Base-by-base conservation (phyloP, 345 rosid species). In the Ceriops zippeliana region DNA sequence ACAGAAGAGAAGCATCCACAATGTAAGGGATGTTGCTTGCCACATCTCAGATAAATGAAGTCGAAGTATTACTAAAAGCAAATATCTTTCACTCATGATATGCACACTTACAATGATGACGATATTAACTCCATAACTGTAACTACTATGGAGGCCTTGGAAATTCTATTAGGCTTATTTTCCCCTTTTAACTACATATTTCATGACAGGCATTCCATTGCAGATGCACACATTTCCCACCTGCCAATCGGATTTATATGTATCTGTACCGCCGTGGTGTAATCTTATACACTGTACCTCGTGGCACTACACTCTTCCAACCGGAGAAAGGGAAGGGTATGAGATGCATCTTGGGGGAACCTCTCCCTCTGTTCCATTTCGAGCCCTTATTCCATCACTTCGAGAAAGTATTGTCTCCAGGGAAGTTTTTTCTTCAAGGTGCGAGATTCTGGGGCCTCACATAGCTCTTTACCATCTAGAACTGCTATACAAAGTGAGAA, bases 401-500 rank as follows among this genome's bases (percentile, higher is more conserved):
- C 30, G 61, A 0, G 71, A 61, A 30, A 49, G 13, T 32, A 62
- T 30, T 51, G 78, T 58, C 30, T 70, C 73, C 32, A 46, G 9
- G 15, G 65, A 59, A 69, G 71, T 63, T 32, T 66, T 70, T 66
- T 22, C 72, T 37, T 70, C 69, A 9, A 42, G 65, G 67, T 61
- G 59, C 63, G 63, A 49, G 70, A 61, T 22, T 70, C 67, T 28
- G 58, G 8, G 37, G 22, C 15, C 21, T 63, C 75, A 10, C 69
- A 61, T 54, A 71, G 64, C 47, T 79, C 81, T 58, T 79, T 68
- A 70, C 90, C 72, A 56, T 93, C 99, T 67, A 86, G 80, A 71
- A 82, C 79, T 5, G 96, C 89, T 75, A 91, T 79, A 77, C 96
- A 87, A 32, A 86, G 77, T 34, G 97, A 81, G 77, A 95, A 95